Conservation (phyloP, 1,284 basidiomycete species). For the Ustilago cynodontis region DNA sequence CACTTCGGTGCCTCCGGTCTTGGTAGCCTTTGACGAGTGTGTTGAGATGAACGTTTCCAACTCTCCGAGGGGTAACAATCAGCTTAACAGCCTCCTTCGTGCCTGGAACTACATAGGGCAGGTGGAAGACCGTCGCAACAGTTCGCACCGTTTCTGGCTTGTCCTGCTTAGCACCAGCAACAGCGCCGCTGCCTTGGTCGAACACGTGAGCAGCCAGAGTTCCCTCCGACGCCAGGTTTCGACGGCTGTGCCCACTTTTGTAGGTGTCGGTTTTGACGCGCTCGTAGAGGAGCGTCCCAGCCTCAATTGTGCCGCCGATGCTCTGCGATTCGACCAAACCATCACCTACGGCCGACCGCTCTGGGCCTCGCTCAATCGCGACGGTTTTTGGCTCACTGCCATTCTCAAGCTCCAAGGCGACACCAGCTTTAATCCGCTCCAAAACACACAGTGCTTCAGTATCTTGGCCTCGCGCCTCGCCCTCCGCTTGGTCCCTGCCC, state of each 20-base stretch:
- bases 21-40: constrained; percentile 22
- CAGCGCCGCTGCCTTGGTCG: not conserved
- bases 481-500: no score
- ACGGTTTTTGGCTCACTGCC: constrained; percentile 7
- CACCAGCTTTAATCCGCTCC: not conserved
- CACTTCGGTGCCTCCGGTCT: not conserved
- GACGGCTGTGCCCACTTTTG: constrained; percentile 1
- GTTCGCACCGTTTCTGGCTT: constrained; percentile 9
- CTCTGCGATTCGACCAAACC: not conserved
- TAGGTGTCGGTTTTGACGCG: constrained; percentile 2
- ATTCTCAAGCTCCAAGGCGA: constrained; percentile 5
- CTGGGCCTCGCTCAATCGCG: constrained; percentile 3
- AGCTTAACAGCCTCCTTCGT: constrained; percentile 10
- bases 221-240: not conserved
- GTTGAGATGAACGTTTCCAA: not conserved
- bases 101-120: constrained; percentile 12
- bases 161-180: constrained; percentile 26
- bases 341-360: constrained; percentile 15
- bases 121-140: not conserved
- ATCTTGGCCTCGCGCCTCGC: no score
- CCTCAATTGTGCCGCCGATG: not conserved
- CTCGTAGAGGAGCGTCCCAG: not conserved
- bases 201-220: not conserved
- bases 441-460: no score
- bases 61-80: not conserved